Conservation (phyloP, 2,329 filamentous ascomycete genomes). For the Dothistroma pini region DNA sequence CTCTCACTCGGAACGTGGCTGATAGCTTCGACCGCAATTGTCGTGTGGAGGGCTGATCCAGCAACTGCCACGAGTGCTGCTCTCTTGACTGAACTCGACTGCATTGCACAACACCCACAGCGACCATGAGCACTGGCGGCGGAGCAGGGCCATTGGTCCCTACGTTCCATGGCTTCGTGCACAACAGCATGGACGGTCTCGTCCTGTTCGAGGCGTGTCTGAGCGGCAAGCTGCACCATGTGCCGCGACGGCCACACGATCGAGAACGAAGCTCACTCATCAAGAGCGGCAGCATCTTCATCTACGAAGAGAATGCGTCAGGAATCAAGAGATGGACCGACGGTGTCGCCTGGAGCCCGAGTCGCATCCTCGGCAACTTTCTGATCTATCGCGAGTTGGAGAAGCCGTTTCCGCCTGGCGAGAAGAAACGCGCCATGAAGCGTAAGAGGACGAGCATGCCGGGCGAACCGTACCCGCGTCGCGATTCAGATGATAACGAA, state of each 20-base stretch:
- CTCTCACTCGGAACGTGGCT: not conserved
- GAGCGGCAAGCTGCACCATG: slow-evolving; percentile 65
- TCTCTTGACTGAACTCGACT: not conserved
- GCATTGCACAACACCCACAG: slow-evolving; percentile 1
- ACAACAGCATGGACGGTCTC: slow-evolving; percentile 61
- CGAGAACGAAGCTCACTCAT: slow-evolving; percentile 74
- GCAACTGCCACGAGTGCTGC: slow-evolving; percentile 6
- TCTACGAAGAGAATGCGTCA: slow-evolving; percentile 86
- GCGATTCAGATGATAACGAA: slow-evolving; percentile 34
- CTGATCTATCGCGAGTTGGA: slow-evolving; percentile 80
- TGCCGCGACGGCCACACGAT: slow-evolving; percentile 81
- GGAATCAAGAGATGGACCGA: slow-evolving; percentile 96
- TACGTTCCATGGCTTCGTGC: slow-evolving; percentile 39
- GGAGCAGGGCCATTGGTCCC: slow-evolving; percentile 38
- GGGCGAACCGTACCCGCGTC: slow-evolving; percentile 51
- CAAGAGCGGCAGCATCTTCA: slow-evolving; percentile 79
- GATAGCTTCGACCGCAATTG: not conserved
- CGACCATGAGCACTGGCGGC: slow-evolving; percentile 34
- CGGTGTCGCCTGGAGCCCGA: slow-evolving; percentile 86
- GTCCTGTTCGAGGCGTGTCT: slow-evolving; percentile 78
- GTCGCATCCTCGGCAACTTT: slow-evolving; percentile 78
- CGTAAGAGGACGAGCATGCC: slow-evolving; percentile 54
- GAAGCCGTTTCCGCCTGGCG: slow-evolving; percentile 71
- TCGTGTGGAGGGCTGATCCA: not conserved
- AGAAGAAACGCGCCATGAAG: slow-evolving; percentile 81